These are phyloP conservation scores for Myotisia sp. DNA, from an alignment of 2,329 filamentous ascomycete genomes.

Conservation along the genomic window DNA sequence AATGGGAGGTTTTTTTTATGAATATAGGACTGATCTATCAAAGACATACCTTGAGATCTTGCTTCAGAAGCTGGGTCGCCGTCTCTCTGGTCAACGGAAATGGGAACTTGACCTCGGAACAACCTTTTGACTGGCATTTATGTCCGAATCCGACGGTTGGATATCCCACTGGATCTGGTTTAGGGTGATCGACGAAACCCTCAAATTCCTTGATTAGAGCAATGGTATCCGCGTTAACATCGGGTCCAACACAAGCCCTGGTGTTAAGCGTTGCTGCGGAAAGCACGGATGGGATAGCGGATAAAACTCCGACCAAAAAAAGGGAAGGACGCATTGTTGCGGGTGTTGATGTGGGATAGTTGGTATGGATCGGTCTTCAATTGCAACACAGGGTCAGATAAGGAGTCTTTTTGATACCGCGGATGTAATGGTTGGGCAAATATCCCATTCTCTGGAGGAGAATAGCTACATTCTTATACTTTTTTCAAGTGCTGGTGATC, in stretches of 20 bases:
- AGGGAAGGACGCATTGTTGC: too few species aligned
- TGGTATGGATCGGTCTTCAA: too few species aligned
- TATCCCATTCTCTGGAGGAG: too few species aligned
- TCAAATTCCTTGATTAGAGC: slow-evolving; percentile 27
- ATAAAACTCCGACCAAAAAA: too few species aligned
- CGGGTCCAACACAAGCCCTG: slow-evolving; percentile 14
- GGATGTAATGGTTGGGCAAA: too few species aligned
- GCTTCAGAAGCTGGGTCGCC: slow-evolving; percentile 29
- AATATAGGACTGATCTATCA: background rate
- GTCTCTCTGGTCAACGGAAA: slow-evolving; percentile 33
- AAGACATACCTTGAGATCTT: slow-evolving; percentile 25
- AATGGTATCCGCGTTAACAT: slow-evolving; percentile 23
- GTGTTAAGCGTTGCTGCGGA: too few species aligned
- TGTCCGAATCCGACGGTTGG: slow-evolving; percentile 41
- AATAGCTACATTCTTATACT: too few species aligned
- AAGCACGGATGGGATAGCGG: too few species aligned
- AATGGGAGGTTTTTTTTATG: background rate
- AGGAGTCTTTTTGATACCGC: too few species aligned
- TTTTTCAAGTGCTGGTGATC: too few species aligned
- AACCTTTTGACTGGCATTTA: slow-evolving; percentile 30
- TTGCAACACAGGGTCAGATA: too few species aligned
- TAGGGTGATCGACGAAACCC: slow-evolving; percentile 19
- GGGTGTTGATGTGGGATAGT: too few species aligned
- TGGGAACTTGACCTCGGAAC: slow-evolving; percentile 33
- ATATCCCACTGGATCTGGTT: slow-evolving; percentile 32